Evolutionary conservation across 2,329 filamentous ascomycete genomes (phyloP), one percentile per base, ranked within the genome.

Genomic region (Penicillium sp.): DNA sequence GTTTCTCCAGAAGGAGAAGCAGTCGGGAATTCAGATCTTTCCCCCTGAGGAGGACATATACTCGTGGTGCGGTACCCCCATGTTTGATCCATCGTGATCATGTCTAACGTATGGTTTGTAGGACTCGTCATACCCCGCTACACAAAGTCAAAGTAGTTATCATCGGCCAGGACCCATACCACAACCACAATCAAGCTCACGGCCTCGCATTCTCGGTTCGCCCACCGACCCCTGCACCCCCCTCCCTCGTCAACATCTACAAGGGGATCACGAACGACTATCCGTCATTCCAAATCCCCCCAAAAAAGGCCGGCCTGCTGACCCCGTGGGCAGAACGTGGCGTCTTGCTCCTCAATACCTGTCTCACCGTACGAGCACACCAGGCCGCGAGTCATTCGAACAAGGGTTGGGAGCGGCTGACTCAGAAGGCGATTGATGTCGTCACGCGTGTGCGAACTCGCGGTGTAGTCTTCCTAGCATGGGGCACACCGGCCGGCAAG

Each of bases 141-240:
- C 82, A 90, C 80, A 90, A 85, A 15, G 93, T 98, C 76, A 97
- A 96, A 78, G 91, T 91, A 61, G 93, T 99, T 64, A 93, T 99
- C 73, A 79, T 98, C 58, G 95, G 95, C 67, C 95, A 99, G 81
- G 95, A 99, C 76, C 95, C 95, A 3, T 99, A 99, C 78, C 95
- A 99, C 82, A 96, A 96, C 76, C 78, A 88, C 76, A 96, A 96
- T 78, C 95, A 99, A 83, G 95, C 95, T 55, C 95, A 98, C 77
- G 95, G 95, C 48, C 88, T 99, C 62, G 94, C 91, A 75, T 99
- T 99, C 84, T 97, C 92, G 52, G 93, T 98, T 59, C 91, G 91
- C 9, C 90, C 94, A 3, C 95, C 95, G 0, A 96, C 92, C 0
- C 87, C 87, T 4, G 92, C 94, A 1, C 95, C 95, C 0, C 93